phyloP scores from a whole-genome alignment of 176 grass and related monocot species.

The Rhynchospora breviuscula region DNA sequence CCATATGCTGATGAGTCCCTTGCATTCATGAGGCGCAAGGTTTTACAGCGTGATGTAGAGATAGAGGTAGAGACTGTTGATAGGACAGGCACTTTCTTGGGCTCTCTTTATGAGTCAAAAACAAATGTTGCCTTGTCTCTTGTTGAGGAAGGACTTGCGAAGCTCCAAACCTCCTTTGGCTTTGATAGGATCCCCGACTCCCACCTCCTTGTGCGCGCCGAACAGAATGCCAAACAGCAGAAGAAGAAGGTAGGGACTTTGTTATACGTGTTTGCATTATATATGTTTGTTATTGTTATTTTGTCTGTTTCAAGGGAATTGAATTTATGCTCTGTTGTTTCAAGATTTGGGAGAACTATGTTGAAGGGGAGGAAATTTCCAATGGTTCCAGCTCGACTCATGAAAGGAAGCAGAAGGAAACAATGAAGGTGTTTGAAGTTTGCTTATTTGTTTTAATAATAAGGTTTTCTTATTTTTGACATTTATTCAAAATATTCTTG shows the following conservation, averaged over 20 bases:
- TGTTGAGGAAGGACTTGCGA: conserved; percentile 79
- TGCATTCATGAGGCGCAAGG: conserved; percentile 92
- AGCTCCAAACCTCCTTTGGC: conserved; percentile 70
- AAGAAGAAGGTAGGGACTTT: conserved; percentile 60
- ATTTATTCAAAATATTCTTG: neutral
- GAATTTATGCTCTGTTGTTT: conserved; percentile 13
- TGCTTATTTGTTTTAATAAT: conserved; percentile 1
- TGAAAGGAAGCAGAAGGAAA: conserved; percentile 80
- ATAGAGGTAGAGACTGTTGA: conserved; percentile 96
- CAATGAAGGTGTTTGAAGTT: conserved; percentile 62
- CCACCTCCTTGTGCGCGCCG: conserved; percentile 46
- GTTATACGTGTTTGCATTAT: neutral
- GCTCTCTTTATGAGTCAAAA: conserved; percentile 81
- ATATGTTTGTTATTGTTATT: neutral
- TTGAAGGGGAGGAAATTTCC: conserved; percentile 73
- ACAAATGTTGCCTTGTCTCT: conserved; percentile 71
- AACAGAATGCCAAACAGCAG: conserved; percentile 85
- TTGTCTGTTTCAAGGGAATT: neutral
- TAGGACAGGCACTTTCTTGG: conserved; percentile 90
- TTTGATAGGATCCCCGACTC: conserved; percentile 80
- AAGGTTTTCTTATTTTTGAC: neutral
- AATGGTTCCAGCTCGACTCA: conserved; percentile 48
- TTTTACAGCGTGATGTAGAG: conserved; percentile 91
- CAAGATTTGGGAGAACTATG: conserved; percentile 95
- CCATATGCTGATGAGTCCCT: conserved; percentile 89